These are phyloP conservation scores for Leptodontidium sp. DNA, from an alignment of 2,329 filamentous ascomycete species.

Conservation along the genomic window DNA sequence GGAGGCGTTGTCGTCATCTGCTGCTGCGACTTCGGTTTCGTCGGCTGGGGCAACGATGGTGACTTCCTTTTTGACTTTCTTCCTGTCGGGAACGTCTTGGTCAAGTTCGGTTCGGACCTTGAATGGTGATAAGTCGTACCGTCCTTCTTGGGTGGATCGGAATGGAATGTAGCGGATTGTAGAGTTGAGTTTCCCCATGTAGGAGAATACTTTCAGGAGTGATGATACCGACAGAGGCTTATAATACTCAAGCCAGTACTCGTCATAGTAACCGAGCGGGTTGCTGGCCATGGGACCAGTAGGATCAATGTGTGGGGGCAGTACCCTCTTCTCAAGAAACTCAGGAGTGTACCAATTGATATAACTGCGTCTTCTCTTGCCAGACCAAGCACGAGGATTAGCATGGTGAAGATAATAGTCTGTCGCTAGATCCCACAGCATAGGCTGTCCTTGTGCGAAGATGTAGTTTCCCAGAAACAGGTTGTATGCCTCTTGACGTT, in stretches of 20 bases:
- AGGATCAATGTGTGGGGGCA: constrained; percentile 38
- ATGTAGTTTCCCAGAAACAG: constrained; percentile 97
- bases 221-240: constrained; percentile 87
- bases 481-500: constrained; percentile 97
- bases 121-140: constrained; percentile 89
- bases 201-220: constrained; percentile 90
- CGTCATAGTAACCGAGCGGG: constrained; percentile 70
- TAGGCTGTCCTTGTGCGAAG: constrained; percentile 84
- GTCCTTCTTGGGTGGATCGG: constrained; percentile 74
- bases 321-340: constrained; percentile 67
- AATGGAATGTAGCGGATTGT: constrained; percentile 85
- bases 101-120: constrained; percentile 74
- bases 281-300: constrained; percentile 36
- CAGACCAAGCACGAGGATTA: constrained; percentile 77
- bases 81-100: constrained; percentile 66
- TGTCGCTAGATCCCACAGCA: constrained; percentile 95
- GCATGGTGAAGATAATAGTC: constrained; percentile 97
- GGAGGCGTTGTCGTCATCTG: constrained; percentile 55
- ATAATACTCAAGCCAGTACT: constrained; percentile 99
- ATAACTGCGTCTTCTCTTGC: constrained; percentile 73
- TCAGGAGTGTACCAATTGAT: constrained; percentile 87
- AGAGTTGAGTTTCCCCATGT: constrained; percentile 79
- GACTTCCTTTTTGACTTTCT: constrained; percentile 71
- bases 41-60: constrained; percentile 71
- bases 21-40: constrained; percentile 44